Evolutionary conservation across 2,329 filamentous ascomycete genomes (phyloP).

Genomic region (Cordyceps fumosorosea): DNA sequence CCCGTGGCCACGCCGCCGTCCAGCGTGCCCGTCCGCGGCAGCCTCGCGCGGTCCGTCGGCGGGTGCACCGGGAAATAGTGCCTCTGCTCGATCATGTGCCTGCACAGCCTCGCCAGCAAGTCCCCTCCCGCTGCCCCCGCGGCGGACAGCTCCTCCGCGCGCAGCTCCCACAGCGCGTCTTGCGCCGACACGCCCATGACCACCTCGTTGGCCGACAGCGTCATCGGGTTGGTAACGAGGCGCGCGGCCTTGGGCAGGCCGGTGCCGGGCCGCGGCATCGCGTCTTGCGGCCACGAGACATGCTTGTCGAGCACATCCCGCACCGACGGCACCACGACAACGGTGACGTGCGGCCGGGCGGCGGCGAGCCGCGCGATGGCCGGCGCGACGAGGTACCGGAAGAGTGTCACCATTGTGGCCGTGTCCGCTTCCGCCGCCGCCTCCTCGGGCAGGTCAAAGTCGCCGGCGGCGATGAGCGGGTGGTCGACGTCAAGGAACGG

Average conservation of each 20-base stretch:
- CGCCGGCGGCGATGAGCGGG: slow-evolving; percentile 73
- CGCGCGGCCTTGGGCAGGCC: slow-evolving; percentile 70
- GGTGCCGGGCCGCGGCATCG: slow-evolving; percentile 61
- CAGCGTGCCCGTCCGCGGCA: slow-evolving; percentile 56
- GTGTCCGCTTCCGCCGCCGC: slow-evolving; percentile 64
- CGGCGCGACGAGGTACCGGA: slow-evolving; percentile 71
- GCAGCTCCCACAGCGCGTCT: slow-evolving; percentile 76
- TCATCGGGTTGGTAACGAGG: slow-evolving; percentile 86
- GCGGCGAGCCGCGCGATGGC: slow-evolving; percentile 64
- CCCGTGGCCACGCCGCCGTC: slow-evolving; percentile 58
- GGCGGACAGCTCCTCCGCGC: slow-evolving; percentile 56
- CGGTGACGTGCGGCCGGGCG: slow-evolving; percentile 68
- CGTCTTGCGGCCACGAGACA: slow-evolving; percentile 71
- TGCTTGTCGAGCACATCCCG: slow-evolving; percentile 77
- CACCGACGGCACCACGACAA: slow-evolving; percentile 76
- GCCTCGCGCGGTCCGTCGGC: slow-evolving; percentile 59
- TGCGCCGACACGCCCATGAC: slow-evolving; percentile 76
- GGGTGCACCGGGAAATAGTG: slow-evolving; percentile 91
- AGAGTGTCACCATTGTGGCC: slow-evolving; percentile 74
- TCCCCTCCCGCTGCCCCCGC: slow-evolving; percentile 30
- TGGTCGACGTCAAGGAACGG: slow-evolving; percentile 92
- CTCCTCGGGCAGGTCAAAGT: slow-evolving; percentile 68
- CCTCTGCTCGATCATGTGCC: slow-evolving; percentile 79
- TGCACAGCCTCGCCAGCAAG: slow-evolving; percentile 62
- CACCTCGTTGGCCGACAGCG: slow-evolving; percentile 79